Base-by-base conservation (phyloP, 2,329 filamentous ascomycete genomes). In the Didymella pomorum region DNA sequence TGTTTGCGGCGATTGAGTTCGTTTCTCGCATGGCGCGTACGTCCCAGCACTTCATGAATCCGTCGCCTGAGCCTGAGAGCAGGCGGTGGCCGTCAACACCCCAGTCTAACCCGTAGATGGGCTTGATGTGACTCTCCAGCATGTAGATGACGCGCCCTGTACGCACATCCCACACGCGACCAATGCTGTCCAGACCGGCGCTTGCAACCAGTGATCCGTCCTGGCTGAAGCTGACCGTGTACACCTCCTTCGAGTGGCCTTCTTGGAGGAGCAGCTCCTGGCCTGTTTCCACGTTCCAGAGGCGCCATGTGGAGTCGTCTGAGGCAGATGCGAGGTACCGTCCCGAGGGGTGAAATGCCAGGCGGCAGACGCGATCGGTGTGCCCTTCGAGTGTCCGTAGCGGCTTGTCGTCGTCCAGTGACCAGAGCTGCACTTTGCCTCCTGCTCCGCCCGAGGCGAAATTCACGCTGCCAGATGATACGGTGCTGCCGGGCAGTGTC, bases 41-140 rank as follows among this genome's bases (percentile, higher is more conserved):
- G 73, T 99, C 95, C 95, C 95, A 99, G 79, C 94, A 97, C 78
- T 97, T 98, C 71, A 97, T 88, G 86, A 95, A 98, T 18, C 94
- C 94, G 73, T 99, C 95, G 2, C 89, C 92, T 14, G 93, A 96
- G 1, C 93, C 93, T 0, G 93, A 93, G n/a, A 98, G 82, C 9
- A 98, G 87, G n/a, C 95, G 87, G 75, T 97, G 89, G 6, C 94
- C 93, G 73, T 99, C 95, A 0, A 89, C 85, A 57, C 91, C 88
- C 95, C 96, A 99, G 76, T 97, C 93, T 6, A 98, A 81, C 0
- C 89, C 93, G 71, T 96, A 93, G 52, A 99, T 97, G 14, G 96
- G 93, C 62, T 93, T 91, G 72, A 97, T 95, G 71, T 96, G 92
- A 1, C 91, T 91, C 72, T 98, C 93, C 1, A 99, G 83, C 65